Conservation (phyloP, 768 basidiomycete species). For the Hericium rajendrae region DNA sequence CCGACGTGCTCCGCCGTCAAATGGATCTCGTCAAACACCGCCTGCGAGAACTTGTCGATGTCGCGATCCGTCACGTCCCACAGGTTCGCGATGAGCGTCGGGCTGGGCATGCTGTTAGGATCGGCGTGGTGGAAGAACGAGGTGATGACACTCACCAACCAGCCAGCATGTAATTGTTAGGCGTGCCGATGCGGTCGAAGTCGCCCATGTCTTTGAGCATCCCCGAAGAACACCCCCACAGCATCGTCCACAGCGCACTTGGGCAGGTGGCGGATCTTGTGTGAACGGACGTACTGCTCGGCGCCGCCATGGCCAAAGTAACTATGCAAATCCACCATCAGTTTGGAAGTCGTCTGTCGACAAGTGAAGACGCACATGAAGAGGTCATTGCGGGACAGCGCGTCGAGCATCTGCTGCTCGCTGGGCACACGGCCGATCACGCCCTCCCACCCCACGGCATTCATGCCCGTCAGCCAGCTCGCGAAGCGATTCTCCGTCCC, state of each 20-base stretch:
- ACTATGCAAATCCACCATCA: constrained; percentile 29
- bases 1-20: constrained; percentile 29
- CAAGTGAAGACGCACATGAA: constrained; percentile 61
- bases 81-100: constrained; percentile 85
- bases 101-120: constrained; percentile 29
- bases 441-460: constrained; percentile 73
- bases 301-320: constrained; percentile 97
- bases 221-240: constrained; percentile 99
- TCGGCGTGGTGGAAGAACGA: neutral
- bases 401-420: constrained; percentile 75
- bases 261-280: constrained; percentile 70
- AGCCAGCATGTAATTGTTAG: constrained; percentile 92
- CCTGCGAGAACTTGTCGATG: constrained; percentile 85
- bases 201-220: constrained; percentile 84
- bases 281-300: constrained; percentile 87
- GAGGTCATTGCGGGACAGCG: constrained; percentile 66
- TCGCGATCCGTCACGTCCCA: constrained; percentile 99
- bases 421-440: constrained; percentile 65
- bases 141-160: constrained; percentile 71
- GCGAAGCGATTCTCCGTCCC: constrained; percentile 78
- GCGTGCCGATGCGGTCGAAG: constrained; percentile 86
- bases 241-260: constrained; percentile 88
- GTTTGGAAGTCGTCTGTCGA: neutral
- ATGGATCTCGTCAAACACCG: constrained; percentile 67
- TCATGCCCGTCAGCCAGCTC: constrained; percentile 70